phyloP scores from a whole-genome alignment of 768 basidiomycete species.

The Arthromyces matolae region DNA sequence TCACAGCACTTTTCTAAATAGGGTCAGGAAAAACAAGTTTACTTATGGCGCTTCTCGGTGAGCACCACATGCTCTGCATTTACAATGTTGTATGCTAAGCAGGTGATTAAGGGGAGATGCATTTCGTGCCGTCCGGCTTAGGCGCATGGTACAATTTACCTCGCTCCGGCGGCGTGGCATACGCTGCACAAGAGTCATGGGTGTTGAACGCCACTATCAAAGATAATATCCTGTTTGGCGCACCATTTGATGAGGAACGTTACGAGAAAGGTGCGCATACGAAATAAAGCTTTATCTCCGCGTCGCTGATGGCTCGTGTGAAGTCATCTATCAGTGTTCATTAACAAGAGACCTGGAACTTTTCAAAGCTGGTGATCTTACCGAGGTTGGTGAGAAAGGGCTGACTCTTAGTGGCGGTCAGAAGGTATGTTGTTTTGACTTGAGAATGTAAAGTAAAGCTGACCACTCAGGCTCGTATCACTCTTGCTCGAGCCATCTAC shows the following conservation, averaged over 20 bases:
- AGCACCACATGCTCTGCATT: not conserved
- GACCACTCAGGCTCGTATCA: conserved; percentile 45
- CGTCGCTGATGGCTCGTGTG: not conserved
- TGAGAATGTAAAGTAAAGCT: no score
- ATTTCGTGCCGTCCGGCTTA: conserved; percentile 46
- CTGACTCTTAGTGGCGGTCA: conserved; percentile 51
- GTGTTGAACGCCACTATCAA: conserved; percentile 74
- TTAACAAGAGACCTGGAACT: conserved; percentile 67
- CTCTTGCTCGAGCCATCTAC: conserved; percentile 42
- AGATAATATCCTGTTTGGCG: conserved; percentile 82
- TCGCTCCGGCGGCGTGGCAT: conserved; percentile 63
- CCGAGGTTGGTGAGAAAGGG: conserved; percentile 71
- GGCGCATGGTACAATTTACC: conserved; percentile 70
- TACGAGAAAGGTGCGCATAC: conserved; percentile 58
- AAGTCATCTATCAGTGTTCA: conserved; percentile 66
- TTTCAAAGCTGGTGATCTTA: conserved; percentile 61
- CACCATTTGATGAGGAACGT: conserved; percentile 66
- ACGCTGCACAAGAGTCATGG: conserved; percentile 83
- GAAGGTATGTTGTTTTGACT: no score
- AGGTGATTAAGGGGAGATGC: conserved; percentile 53
- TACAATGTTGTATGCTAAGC: not conserved
- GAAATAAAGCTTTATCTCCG: not conserved
- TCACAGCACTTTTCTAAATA: not conserved
- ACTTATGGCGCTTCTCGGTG: conserved; percentile 58
- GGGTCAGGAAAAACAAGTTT: conserved; percentile 57